These are phyloP conservation scores for Fusarium burgessii DNA, from an alignment of 2,329 filamentous ascomycete species.

Conservation along the genomic window DNA sequence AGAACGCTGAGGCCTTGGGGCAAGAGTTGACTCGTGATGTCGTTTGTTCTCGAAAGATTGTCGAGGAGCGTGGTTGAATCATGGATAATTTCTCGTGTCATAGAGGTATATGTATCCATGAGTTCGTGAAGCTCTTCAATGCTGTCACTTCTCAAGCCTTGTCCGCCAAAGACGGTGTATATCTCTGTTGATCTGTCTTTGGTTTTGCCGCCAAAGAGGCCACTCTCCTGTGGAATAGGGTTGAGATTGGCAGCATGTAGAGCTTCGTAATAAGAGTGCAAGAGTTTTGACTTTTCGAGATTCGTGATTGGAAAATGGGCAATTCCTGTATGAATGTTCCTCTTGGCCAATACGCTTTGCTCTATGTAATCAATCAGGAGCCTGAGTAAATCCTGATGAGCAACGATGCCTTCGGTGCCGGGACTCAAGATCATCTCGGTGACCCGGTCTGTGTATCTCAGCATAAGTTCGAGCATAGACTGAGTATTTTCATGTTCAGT, in stretches of 20 bases:
- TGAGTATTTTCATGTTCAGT: neutral
- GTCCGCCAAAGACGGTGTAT: conserved; percentile 23
- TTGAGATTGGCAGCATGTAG: conserved; percentile 4
- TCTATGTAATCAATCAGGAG: conserved; percentile 10
- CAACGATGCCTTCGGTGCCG: neutral
- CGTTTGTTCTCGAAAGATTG: neutral
- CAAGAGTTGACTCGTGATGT: neutral
- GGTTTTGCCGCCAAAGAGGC: conserved; percentile 8
- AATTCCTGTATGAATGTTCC: conserved; percentile 7
- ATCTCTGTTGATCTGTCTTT: neutral
- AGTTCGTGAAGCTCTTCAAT: conserved; percentile 12
- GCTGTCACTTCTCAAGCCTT: conserved; percentile 8
- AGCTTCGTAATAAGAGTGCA: conserved; percentile 15
- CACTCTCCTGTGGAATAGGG: neutral
- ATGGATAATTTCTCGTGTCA: neutral
- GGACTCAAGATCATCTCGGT: neutral
- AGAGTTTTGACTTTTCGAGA: conserved; percentile 4
- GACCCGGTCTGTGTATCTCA: conserved; percentile 9
- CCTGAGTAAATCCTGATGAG: neutral
- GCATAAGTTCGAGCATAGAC: conserved; percentile 2
- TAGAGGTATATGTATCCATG: conserved; percentile 1
- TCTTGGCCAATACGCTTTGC: neutral
- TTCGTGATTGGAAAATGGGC: neutral
- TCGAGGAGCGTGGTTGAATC: neutral
- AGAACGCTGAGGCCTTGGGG: conserved; percentile 4